phyloP scores from a whole-genome alignment of 2,329 filamentous ascomycete species.

The Trichothecium sympodiale region DNA sequence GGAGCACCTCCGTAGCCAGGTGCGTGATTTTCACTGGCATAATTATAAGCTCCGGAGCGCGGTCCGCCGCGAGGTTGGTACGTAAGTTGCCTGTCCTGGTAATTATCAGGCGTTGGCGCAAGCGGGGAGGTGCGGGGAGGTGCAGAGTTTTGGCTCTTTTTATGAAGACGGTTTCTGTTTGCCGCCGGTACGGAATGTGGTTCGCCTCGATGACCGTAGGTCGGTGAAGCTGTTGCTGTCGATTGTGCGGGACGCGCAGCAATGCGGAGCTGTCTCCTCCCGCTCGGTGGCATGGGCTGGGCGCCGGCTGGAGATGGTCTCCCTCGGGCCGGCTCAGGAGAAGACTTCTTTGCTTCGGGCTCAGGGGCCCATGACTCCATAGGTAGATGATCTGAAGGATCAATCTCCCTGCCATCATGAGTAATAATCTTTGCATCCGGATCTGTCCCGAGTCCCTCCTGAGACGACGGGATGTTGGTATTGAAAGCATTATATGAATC shows the following conservation, averaged over 20 bases:
- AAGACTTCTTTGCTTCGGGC: constrained; percentile 36
- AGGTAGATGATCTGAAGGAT: constrained; percentile 71
- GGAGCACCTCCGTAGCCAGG: constrained; percentile 31
- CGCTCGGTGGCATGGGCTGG: constrained; percentile 37
- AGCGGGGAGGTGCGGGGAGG: constrained; percentile 33
- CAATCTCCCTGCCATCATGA: constrained; percentile 64
- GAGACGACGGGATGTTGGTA: constrained; percentile 34
- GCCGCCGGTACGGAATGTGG: constrained; percentile 21
- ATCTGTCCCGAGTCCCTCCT: constrained; percentile 28
- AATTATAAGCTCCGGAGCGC: constrained; percentile 41
- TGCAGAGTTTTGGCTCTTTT: constrained; percentile 41
- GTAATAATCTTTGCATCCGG: constrained; percentile 61
- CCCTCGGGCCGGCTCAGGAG: constrained; percentile 18
- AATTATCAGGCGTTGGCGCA: constrained; percentile 40
- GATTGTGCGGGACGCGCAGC: constrained; percentile 37
- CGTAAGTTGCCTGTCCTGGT: constrained; percentile 27
- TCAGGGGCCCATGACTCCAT: constrained; percentile 70
- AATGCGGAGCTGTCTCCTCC: constrained; percentile 40
- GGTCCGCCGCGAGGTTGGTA: constrained; percentile 21
- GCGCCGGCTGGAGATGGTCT: constrained; percentile 40
- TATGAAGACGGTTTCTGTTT: constrained; percentile 52
- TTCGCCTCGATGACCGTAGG: constrained; percentile 2
- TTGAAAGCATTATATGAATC: constrained; percentile 69
- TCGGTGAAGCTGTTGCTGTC: constrained; percentile 9
- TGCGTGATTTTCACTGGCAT: constrained; percentile 39